These are phyloP conservation scores for Heterobasidion occidentale DNA, from an alignment of 1,284 basidiomycete species.

Conservation along the genomic window DNA sequence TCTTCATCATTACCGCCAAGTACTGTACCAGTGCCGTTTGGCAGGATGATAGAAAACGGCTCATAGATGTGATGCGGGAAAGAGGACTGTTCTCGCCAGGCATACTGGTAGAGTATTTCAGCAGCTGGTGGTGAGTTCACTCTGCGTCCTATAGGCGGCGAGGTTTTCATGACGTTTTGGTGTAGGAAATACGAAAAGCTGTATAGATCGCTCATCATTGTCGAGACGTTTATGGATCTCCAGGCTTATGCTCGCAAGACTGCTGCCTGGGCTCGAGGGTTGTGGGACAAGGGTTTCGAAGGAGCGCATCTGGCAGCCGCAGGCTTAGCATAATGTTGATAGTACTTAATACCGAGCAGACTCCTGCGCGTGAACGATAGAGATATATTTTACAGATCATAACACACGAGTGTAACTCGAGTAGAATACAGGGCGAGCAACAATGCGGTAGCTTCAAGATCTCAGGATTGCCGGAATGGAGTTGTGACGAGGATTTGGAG, in stretches of 20 bases:
- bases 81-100: conserved; percentile 44
- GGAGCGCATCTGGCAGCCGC: conserved; percentile 67
- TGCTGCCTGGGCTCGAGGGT: conserved; percentile 59
- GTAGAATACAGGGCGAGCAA: background rate
- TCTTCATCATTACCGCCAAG: conserved; percentile 89
- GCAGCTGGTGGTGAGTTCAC: conserved; percentile 55
- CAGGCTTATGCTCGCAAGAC: conserved; percentile 54
- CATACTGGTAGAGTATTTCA: conserved; percentile 47
- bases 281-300: conserved; percentile 44
- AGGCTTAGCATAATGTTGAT: conserved; percentile 36
- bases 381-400: background rate
- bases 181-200: conserved; percentile 50
- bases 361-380: no score
- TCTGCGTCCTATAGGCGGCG: conserved; percentile 3
- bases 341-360: background rate
- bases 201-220: conserved; percentile 40
- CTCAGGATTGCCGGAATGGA: no score
- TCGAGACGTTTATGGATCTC: conserved; percentile 62
- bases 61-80: conserved; percentile 39
- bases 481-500: no score
- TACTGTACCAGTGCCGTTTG: conserved; percentile 86
- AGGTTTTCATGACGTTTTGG: conserved; percentile 7
- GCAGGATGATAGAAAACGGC: conserved; percentile 62
- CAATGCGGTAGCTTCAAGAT: conserved; percentile 24
- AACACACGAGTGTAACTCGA: background rate